A percentile compares a stretch with the other conserved stretches of the same genome.
These are phyloP conservation scores for Globisporangium irregulare DNA, from an alignment of 352 stramenopile species.

Conservation along the genomic window DNA sequence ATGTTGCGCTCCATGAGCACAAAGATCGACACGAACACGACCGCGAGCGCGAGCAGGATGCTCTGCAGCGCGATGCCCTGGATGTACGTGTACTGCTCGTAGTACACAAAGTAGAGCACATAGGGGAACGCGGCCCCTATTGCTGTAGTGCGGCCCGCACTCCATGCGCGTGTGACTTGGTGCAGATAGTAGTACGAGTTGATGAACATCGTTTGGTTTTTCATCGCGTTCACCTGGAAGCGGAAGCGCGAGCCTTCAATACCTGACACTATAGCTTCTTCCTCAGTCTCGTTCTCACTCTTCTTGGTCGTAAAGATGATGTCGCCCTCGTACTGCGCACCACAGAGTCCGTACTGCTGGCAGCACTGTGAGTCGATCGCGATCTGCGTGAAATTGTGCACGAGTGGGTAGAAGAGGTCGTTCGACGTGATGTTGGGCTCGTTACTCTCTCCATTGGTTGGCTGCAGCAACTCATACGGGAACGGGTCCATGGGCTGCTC, in stretches of 20 bases:
- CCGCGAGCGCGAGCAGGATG: constrained; percentile 72
- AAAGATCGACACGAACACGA: constrained; percentile 78
- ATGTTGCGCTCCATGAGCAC: constrained; percentile 73
- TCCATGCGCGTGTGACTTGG: constrained; percentile 44
- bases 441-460: neutral
- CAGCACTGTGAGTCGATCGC: constrained; percentile 89
- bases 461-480: constrained; percentile 48
- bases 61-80: constrained; percentile 86
- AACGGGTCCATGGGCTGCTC: constrained; percentile 77
- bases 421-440: constrained; percentile 51
- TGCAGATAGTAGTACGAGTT: constrained; percentile 90
- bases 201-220: constrained; percentile 87
- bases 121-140: constrained; percentile 73
- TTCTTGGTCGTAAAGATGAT: constrained; percentile 59
- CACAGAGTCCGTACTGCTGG: constrained; percentile 85
- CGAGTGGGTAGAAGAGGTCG: constrained; percentile 69
- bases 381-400: constrained; percentile 85
- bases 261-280: constrained; percentile 19
- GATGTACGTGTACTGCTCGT: constrained; percentile 92
- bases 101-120: constrained; percentile 89
- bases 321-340: constrained; percentile 82
- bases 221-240: constrained; percentile 85
- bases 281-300: neutral
- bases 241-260: constrained; percentile 79
- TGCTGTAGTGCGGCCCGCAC: constrained; percentile 10